A percentile compares a stretch with the other conserved stretches of the same genome.
These are phyloP conservation scores for Nematocida sp. DNA, from an alignment of 371 early-diverging fungal genomes.

Conservation along the genomic window DNA sequence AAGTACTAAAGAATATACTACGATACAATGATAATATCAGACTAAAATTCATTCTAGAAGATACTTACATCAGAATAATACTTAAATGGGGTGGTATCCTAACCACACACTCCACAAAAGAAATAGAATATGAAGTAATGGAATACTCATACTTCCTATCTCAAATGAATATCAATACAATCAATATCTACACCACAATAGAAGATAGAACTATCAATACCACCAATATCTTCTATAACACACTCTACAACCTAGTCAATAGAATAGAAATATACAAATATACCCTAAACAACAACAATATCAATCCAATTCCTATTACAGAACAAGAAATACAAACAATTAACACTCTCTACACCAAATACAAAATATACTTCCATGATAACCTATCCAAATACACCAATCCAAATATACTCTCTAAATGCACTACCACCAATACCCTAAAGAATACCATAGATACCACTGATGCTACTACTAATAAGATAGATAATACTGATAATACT, in stretches of 20 bases:
- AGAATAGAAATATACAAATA: not conserved
- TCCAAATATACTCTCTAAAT: not conserved
- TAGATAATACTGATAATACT: not conserved
- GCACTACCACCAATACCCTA: not conserved
- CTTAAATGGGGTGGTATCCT: slow-evolving; percentile 44
- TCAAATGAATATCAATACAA: not conserved
- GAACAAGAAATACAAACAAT: not conserved
- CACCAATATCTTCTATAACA: slow-evolving; percentile 8
- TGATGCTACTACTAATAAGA: not conserved
- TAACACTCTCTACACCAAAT: not conserved
- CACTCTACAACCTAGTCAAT: slow-evolving; percentile 16
- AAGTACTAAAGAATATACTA: slow-evolving; percentile 1
- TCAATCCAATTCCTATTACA: not conserved
- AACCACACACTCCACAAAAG: not conserved
- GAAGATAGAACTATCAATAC: slow-evolving; percentile 44
- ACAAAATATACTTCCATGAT: not conserved
- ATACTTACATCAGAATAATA: not conserved
- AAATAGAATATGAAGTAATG: slow-evolving; percentile 49
- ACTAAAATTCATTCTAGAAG: slow-evolving; percentile 11
- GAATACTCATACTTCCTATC: slow-evolving; percentile 35
- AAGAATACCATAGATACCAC: not conserved
- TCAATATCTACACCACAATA: slow-evolving; percentile 2
- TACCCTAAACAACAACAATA: not conserved
- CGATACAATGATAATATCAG: slow-evolving; percentile 7
- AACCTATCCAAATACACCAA: not conserved